Percentiles rank a stretch among this genome's conserved stretches.
Conservation (phyloP, 257 asterid species). For the Petunia secreta region DNA sequence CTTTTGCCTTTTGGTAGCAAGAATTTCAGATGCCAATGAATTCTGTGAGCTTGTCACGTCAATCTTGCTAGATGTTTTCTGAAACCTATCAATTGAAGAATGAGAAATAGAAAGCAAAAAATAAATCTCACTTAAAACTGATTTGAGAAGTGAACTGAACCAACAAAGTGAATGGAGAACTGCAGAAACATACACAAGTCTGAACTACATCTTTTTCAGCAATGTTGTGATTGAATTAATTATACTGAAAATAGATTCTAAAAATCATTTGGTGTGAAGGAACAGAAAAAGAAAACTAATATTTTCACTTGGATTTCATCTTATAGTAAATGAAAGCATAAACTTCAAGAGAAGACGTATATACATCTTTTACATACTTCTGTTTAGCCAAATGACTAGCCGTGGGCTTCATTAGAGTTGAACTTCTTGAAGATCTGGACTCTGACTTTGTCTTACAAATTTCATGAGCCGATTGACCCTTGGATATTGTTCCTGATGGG, state of each 20-base stretch:
- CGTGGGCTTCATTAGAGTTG: slow-evolving; percentile 83
- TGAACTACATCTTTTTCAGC: background rate
- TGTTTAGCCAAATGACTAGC: slow-evolving; percentile 90
- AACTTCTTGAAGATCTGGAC: slow-evolving; percentile 43
- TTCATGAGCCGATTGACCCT: slow-evolving; percentile 28
- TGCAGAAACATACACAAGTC: slow-evolving; percentile 12
- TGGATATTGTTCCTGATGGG: slow-evolving; percentile 38
- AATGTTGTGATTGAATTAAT: background rate
- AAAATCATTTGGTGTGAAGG: background rate
- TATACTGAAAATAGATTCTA: background rate
- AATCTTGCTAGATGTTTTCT: slow-evolving; percentile 35
- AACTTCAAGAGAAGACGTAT: slow-evolving; percentile 54
- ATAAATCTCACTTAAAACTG: background rate
- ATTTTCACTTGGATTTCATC: background rate
- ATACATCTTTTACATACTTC: slow-evolving; percentile 38
- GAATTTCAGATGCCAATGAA: slow-evolving; percentile 39
- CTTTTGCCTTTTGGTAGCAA: slow-evolving; percentile 78
- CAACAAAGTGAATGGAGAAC: background rate
- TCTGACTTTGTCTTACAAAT: slow-evolving; percentile 37
- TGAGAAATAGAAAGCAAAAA: slow-evolving; percentile 24
- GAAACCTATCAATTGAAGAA: slow-evolving; percentile 47
- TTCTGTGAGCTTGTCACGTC: slow-evolving; percentile 37
- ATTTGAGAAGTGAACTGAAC: slow-evolving; percentile 4
- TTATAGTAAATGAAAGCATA: background rate
- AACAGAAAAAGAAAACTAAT: background rate